Evolutionary conservation across 495 filamentous ascomycete species (phyloP), one percentile per base, ranked within the genome.

Genomic region (Aspergillus incahuasiensis): DNA sequence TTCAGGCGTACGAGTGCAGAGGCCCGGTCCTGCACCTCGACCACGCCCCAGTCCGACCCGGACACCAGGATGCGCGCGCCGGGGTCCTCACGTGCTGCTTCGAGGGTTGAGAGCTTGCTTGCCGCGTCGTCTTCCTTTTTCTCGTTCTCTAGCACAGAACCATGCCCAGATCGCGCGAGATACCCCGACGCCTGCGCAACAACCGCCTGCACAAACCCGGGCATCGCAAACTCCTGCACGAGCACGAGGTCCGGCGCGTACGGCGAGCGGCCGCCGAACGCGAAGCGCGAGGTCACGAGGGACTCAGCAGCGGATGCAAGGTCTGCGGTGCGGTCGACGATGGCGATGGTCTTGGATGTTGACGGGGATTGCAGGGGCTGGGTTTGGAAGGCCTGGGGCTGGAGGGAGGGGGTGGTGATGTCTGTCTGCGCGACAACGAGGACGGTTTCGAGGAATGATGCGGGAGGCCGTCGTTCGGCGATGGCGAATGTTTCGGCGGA

Each of bases 201-300:
- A 5, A 74, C 69, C 1, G 75, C 71, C 45, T 78, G 69, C 0
- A 79, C 55, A 47, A 83, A 81, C 0, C 66, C 63, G 49, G 77
- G 71, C 69, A 79, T 79, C 5, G 68, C 70, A 55, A 76, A 83
- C 59, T 83, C 79, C 49, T 84, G 77, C 20, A 84, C 80, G 0
- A 83, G 57, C 1, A 83, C 79, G 3, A 79, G 18, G 60, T 82
- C 80, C 1, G 80, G 80, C 4, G 77, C 71, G 65, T 82, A 82
- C 0, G 77, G 68, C 0, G 78, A 79, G 2, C 63, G 66, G 2
- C 80, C 81, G 5, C 72, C 70, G 13, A 82, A 75, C 15, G 68
- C 69, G 52, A 81, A 80, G 11, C 80, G 66, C 19, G 81, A 77
- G 2, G 65, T 63, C 0, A 76, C 74, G 12, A 84, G 62, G 4